Base-by-base conservation (phyloP, 805 yeast species). In the Yarrowia osloensis region DNA sequence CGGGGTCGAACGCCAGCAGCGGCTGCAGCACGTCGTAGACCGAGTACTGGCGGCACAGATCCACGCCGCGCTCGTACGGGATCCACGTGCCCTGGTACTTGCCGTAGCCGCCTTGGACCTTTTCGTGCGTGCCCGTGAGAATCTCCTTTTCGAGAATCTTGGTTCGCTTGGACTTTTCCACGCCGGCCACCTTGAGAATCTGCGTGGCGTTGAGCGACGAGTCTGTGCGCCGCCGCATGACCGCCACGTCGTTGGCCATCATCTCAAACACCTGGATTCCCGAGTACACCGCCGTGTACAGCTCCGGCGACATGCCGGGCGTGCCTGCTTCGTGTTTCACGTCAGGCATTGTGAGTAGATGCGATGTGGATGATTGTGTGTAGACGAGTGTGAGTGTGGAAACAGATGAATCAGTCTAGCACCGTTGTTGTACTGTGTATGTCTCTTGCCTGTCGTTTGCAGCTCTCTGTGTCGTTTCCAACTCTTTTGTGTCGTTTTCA, bases 71-170 rank as follows among this genome's bases (percentile, higher is more conserved):
- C 67, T 82, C 86, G 70, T 82, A 82, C 4, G 92, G 90, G 47
- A 87, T 80, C 91, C 92, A 88, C 13, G 89, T 88, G 11, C 92
- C 93, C 74, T 87, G 90, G 75, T 85, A 86, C 71, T 86, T 85
- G n/a, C 90, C 90, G 70, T 86, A 85, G 0, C 90, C 91, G 39
- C 90, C 90, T 74, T 87, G 89, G 28, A 87, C 87, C 71, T 87
- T 87, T 71, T 88, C 92, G 73, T 86, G 88, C 39, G 78, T 79
- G n/a, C 89, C 88, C 7, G 85, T 82, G 67, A 81, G 84, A 47
- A 86, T 86, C 70, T 87, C 90, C 70, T 81, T 81, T 69, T 88
- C 91, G 68, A 88, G 82, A 61, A 86, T 81, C 68, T 87, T 82
- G 9, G 89, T 85, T 57, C 90, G 78, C 68, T 83, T 82, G 22